Percentiles rank a stretch among this genome's conserved stretches.
Evolutionary conservation across 495 filamentous ascomycete genomes (phyloP).

Genomic region (Mytilinidion resinicola): DNA sequence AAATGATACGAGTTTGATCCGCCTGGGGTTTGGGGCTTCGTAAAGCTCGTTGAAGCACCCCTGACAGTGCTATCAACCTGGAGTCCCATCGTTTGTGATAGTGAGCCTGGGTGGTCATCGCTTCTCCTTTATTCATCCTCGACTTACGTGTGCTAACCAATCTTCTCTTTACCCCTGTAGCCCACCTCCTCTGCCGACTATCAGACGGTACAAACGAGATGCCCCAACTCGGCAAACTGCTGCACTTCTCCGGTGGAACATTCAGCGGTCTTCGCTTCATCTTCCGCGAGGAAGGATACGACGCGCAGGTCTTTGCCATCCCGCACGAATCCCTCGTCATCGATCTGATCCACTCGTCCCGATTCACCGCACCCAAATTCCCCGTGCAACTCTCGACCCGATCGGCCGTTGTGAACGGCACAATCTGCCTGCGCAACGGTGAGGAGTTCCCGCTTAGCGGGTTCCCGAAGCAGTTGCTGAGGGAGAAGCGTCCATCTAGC

Average conservation of each 20-base stretch:
- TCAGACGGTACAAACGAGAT: constrained; percentile 7
- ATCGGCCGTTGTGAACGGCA: constrained; percentile 8
- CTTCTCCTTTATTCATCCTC: no score
- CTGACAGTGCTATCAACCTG: neutral
- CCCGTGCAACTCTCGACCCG: constrained; percentile 1
- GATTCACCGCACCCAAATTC: constrained; percentile 4
- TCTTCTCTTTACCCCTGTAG: neutral
- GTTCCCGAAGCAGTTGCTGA: constrained; percentile 4
- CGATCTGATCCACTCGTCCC: constrained; percentile 1
- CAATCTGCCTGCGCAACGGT: constrained; percentile 7
- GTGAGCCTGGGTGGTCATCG: no score
- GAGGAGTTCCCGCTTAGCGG: constrained; percentile 13
- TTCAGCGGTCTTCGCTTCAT: constrained; percentile 8
- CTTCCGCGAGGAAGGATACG: constrained; percentile 14
- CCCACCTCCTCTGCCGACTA: constrained; percentile 9
- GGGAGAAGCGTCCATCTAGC: neutral
- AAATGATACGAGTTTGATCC: constrained; percentile 1
- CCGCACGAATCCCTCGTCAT: neutral
- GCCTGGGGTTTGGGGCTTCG: neutral
- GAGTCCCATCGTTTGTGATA: neutral
- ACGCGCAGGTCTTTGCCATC: constrained; percentile 8
- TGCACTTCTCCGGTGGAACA: constrained; percentile 5
- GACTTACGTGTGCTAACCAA: neutral
- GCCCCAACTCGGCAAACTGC: neutral
- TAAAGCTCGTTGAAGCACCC: constrained; percentile 1